Evolutionary conservation across 352 stramenopile genomes (phyloP).

Genomic region (Pelagophyceae sp.): DNA sequence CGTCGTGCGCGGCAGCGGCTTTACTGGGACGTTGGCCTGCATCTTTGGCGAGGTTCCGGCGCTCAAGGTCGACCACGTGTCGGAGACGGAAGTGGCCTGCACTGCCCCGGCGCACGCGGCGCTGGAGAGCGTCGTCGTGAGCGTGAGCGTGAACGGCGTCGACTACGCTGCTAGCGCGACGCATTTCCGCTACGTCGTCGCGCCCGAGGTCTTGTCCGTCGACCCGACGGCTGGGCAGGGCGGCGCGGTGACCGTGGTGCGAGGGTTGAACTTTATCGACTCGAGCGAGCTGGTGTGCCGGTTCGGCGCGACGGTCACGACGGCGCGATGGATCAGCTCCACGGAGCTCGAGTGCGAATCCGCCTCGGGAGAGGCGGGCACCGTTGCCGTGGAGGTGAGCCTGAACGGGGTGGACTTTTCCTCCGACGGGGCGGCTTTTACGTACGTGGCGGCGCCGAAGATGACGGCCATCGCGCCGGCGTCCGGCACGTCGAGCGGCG

Average conservation of each 20-base stretch:
- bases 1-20: conserved; percentile 51
- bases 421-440: conserved; percentile 50
- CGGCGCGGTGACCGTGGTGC: conserved; percentile 24
- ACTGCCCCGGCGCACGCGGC: not conserved
- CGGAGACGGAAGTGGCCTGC: not conserved
- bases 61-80: not conserved
- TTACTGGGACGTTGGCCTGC: conserved; percentile 47
- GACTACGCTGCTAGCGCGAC: not conserved
- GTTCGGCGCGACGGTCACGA: conserved; percentile 39
- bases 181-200: not conserved
- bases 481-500: conserved; percentile 42
- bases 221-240: conserved; percentile 23
- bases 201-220: conserved; percentile 24
- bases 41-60: conserved; percentile 41
- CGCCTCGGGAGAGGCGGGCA: conserved; percentile 26
- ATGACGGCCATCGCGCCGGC: conserved; percentile 44
- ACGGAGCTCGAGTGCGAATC: conserved; percentile 35
- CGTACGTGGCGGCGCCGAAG: conserved; percentile 45
- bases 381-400: conserved; percentile 36
- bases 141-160: conserved; percentile 16
- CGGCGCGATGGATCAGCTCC: conserved; percentile 32
- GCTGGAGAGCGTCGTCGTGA: not conserved
- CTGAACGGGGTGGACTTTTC: conserved; percentile 62
- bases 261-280: conserved; percentile 35
- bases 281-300: conserved; percentile 40